phyloP scores from a whole-genome alignment of 1,284 basidiomycete genomes.

The Rhodotorula sp. region DNA sequence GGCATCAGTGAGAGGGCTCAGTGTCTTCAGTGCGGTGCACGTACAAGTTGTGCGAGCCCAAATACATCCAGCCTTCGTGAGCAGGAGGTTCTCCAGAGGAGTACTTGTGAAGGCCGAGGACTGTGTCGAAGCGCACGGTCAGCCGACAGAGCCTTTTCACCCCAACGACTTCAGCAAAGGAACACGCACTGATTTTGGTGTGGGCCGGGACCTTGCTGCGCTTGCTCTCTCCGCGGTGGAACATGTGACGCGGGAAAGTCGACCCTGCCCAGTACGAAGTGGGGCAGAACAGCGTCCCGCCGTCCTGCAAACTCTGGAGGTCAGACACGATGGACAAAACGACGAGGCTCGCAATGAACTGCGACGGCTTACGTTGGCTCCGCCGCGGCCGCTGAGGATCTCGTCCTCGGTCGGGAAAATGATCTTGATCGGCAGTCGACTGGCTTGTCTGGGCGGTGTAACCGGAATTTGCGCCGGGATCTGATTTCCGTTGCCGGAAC shows the following conservation, averaged over 20 bases:
- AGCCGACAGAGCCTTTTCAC: neutral
- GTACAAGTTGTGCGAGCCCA: slow-evolving; percentile 40
- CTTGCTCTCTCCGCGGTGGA: slow-evolving; percentile 30
- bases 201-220: slow-evolving; percentile 27
- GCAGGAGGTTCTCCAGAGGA: neutral
- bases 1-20: neutral
- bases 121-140: slow-evolving; percentile 1
- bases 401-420: slow-evolving; percentile 33
- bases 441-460: neutral
- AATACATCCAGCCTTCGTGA: slow-evolving; percentile 36
- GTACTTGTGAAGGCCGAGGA: slow-evolving; percentile 32
- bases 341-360: no score
- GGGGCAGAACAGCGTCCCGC: slow-evolving; percentile 38
- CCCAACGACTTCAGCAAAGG: neutral
- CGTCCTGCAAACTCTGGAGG: neutral
- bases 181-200: slow-evolving; percentile 33
- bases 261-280: slow-evolving; percentile 5
- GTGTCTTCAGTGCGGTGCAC: neutral
- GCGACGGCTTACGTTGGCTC: slow-evolving; percentile 8
- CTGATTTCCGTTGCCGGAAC: neutral
- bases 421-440: slow-evolving; percentile 30
- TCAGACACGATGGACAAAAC: neutral
- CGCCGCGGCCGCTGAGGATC: slow-evolving; percentile 12
- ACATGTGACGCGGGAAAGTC: slow-evolving; percentile 23
- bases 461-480: neutral